Base-by-base conservation (phyloP, 2,329 filamentous ascomycete species). In the Arachnomyces sp. region DNA sequence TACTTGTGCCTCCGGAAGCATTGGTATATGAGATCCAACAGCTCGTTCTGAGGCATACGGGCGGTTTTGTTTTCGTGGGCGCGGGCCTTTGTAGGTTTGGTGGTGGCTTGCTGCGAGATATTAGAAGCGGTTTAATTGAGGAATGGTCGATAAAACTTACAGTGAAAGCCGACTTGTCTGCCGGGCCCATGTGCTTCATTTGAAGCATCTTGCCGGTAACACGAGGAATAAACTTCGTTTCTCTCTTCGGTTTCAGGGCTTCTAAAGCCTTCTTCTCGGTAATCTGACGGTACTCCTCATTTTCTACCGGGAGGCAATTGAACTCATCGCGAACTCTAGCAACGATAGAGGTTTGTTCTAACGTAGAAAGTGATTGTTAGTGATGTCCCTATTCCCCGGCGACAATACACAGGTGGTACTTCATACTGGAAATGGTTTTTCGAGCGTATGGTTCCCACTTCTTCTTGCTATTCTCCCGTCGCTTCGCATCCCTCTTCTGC, bases 1-100 rank as follows among this genome's bases (percentile, higher is more conserved):
- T 92, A 96, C 53, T 82, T 80, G 72, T 84, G 94, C 54, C 84
- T 72, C 42, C 82, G 78, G 78, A 95, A 98, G 58, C 82, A 84
- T 36, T 75, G 68, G 69, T 90, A 88, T 45, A 98, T 80, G 48
- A 78, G 75, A 66, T 95, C 89, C 65, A 94, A 68, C 47, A 98
- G 79, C 55, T 92, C 84, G 71, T 87, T 83, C 62, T 89, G 81
- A 33, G 87, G 82, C 66, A 96, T 89, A 66, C 92, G 89, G 28
- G 86, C 84, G 18, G 86, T 83, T 70, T 96, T 95, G 65, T 86
- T 82, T 52, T 86, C 82, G 60, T 78, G 75, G 4, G 76, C 68
- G 52, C 65, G 62, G 49, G 57, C 45, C 46, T 66, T 65, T 55
- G 80, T 73, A 45, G 73, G 67, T 60, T 79, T 77, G 53, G 67